Evolutionary conservation across 2,329 filamentous ascomycete genomes (phyloP).

Genomic region (Ambrosiella xylebori): DNA sequence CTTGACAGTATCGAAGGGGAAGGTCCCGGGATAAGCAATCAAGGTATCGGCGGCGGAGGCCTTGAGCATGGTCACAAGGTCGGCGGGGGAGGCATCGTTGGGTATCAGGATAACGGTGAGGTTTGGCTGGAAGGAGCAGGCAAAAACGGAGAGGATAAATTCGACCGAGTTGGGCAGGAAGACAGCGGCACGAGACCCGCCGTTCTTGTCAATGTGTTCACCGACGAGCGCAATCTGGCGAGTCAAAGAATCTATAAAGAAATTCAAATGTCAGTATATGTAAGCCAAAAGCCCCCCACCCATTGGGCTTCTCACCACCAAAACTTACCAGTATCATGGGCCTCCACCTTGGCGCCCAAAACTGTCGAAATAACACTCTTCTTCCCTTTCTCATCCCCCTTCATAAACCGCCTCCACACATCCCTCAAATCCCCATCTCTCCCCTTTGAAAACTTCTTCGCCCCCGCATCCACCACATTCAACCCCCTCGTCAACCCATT

Average conservation of each 20-base stretch:
- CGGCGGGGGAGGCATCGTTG: conserved; percentile 55
- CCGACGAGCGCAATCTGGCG: conserved; percentile 81
- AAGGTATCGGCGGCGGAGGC: conserved; percentile 63
- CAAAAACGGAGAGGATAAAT: conserved; percentile 65
- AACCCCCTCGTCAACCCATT: conserved; percentile 63
- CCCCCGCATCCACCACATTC: conserved; percentile 63
- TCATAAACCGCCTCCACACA: conserved; percentile 62
- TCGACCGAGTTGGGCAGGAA: conserved; percentile 91
- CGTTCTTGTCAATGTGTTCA: conserved; percentile 52
- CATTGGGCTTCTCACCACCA: background rate
- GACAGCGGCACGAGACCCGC: conserved; percentile 63
- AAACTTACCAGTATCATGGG: conserved; percentile 46
- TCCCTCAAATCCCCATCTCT: conserved; percentile 81
- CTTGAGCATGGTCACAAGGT: conserved; percentile 54
- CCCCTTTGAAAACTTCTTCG: conserved; percentile 67
- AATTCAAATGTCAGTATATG: too few species aligned
- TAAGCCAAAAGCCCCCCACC: too few species aligned
- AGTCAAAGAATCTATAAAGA: conserved; percentile 47
- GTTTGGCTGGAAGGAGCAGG: conserved; percentile 69
- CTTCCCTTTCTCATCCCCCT: conserved; percentile 45
- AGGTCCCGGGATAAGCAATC: conserved; percentile 68
- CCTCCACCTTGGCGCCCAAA: conserved; percentile 54
- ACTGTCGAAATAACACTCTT: conserved; percentile 64
- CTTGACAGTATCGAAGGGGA: conserved; percentile 60
- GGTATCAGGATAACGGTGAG: conserved; percentile 73